Evolutionary conservation across 257 asterid species (phyloP), one percentile per base, ranked within the genome.

Genomic region (Penstemon davidsonii): DNA sequence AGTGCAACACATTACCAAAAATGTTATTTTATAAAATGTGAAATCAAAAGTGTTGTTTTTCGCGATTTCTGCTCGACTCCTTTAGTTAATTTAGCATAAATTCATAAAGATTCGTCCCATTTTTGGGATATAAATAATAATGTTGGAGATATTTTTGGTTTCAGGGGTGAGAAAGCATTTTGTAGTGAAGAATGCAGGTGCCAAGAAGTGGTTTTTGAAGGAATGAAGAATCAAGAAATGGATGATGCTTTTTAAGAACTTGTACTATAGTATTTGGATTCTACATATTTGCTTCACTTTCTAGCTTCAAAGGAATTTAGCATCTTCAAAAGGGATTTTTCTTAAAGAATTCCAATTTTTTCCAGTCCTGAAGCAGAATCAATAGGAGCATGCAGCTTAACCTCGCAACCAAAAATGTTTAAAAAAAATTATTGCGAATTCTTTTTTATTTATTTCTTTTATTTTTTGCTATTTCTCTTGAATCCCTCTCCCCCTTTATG

Each of bases 101-200:
- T 25, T 25, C 33, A 25, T 1, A 11, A 15, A 33, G 60, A 3
- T 60, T 10, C 54, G 11, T 38, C 1, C 12, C 37, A 54, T 1
- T 25, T 64, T n/a, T 36, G 65, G 40, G 18, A 42, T 39, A 9
- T 15, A 19, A 12, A 12, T 39, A 4, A 45, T 67, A 46, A 36
- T 4, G 5, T 47, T 7, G 58, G 2, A 57, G 8, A 5, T 43
- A 39, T 37, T 15, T 11, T 62, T 15, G 11, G 25, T 52, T 75
- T 70, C 87, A 90, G 98, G 86, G 89, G 90, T 46, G 88, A 80
- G 68, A 87, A 80, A 68, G 87, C 84, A 40, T 83, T 82, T 71
- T 90, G 98, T 75, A 87, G 96, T 78, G 80, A 86, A 44, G 91
- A 87, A 77, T 91, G 97, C 83, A 85, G 95, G 47, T 70, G 81